These are phyloP conservation scores for Colletotrichum spinosum DNA, from an alignment of 2,329 filamentous ascomycete genomes.

Conservation along the genomic window DNA sequence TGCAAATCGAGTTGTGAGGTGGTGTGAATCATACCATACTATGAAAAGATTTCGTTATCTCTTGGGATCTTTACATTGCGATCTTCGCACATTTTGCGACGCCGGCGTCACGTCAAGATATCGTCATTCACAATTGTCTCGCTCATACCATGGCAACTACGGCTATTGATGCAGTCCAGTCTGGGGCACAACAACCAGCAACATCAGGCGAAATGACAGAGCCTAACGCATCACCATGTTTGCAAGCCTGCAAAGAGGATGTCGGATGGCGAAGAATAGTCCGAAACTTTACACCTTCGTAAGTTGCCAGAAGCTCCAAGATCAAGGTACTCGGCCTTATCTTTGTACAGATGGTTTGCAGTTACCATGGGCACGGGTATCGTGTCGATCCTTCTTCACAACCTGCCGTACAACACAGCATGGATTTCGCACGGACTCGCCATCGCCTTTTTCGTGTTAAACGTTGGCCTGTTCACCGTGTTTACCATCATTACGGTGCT, in stretches of 20 bases:
- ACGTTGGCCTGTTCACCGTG: conserved; percentile 66
- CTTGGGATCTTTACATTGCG: not conserved
- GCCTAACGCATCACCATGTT: not conserved
- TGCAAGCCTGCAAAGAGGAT: conserved; percentile 46
- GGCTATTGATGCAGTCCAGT: not conserved
- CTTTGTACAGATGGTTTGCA: conserved; percentile 63
- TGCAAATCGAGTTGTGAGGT: too few relatives aligned
- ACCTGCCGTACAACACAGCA: conserved; percentile 68
- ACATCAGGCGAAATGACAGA: too few relatives aligned
- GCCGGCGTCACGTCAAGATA: too few relatives aligned
- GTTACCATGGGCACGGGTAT: conserved; percentile 77
- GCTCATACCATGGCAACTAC: conserved; percentile 6
- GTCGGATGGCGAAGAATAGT: conserved; percentile 58
- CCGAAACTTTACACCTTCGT: conserved; percentile 67
- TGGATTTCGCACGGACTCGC: conserved; percentile 60
- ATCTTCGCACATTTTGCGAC: too few relatives aligned
- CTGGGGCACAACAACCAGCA: not conserved
- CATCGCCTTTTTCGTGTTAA: conserved; percentile 70
- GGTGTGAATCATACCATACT: not conserved
- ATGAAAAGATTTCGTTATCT: too few relatives aligned
- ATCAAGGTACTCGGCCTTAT: not conserved
- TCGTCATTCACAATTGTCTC: too few relatives aligned
- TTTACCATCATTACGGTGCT: conserved; percentile 67
- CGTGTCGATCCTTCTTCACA: conserved; percentile 70
- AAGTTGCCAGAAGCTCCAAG: conserved; percentile 41